These are phyloP conservation scores for Infundibulicybe gibba DNA, from an alignment of 768 basidiomycete species.

Conservation along the genomic window DNA sequence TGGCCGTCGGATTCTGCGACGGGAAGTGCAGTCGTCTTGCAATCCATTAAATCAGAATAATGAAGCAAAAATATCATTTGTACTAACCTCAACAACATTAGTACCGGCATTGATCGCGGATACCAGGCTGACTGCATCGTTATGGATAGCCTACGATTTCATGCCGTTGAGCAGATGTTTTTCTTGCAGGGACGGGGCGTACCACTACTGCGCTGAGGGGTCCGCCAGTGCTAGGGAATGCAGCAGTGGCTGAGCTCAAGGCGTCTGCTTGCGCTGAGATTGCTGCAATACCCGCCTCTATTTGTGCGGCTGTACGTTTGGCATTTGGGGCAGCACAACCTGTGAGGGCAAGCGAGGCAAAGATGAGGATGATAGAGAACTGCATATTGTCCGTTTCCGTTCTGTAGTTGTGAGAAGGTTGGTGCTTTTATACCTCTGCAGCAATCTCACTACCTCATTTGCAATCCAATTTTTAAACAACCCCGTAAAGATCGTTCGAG, in stretches of 20 bases:
- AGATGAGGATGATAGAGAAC: too few relatives aligned
- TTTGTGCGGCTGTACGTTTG: conserved; percentile 1
- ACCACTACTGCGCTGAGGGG: conserved; percentile 21
- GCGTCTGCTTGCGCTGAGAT: neutral
- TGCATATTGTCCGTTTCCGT: too few relatives aligned
- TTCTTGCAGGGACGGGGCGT: neutral
- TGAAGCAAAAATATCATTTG: too few relatives aligned
- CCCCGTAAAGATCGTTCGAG: too few relatives aligned
- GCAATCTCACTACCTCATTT: too few relatives aligned
- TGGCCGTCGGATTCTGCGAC: conserved; percentile 6
- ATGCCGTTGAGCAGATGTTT: neutral
- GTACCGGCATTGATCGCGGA: conserved; percentile 19
- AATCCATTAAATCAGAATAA: too few relatives aligned
- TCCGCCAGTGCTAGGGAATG: conserved; percentile 12
- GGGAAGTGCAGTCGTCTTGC: conserved; percentile 2
- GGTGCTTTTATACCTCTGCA: too few relatives aligned
- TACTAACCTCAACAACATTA: conserved; percentile 17
- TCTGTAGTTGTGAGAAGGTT: too few relatives aligned
- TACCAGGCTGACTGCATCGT: conserved; percentile 13
- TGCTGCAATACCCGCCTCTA: conserved; percentile 4
- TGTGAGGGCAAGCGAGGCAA: too few relatives aligned
- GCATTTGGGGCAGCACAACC: conserved; percentile 1
- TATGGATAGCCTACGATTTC: conserved; percentile 16
- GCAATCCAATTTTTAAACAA: too few relatives aligned
- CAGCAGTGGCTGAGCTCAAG: conserved; percentile 5